Percentiles rank a stretch among this genome's conserved stretches.
Evolutionary conservation across 2,329 filamentous ascomycete genomes (phyloP).

Genomic region (Microascus cirrosus): DNA sequence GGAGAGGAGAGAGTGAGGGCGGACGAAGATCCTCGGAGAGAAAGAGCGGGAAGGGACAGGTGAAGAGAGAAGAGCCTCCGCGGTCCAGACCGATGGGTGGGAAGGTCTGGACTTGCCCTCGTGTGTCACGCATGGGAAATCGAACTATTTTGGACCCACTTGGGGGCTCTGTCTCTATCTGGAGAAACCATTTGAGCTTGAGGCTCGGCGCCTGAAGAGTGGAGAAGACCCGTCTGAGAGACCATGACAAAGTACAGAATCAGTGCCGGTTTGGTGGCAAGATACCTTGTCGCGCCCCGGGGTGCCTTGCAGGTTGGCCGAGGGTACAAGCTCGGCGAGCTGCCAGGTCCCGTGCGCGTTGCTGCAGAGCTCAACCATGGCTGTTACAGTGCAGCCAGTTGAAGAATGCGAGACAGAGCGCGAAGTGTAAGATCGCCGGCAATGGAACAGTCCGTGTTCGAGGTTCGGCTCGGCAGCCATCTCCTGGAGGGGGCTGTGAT

Average conservation of each 20-base stretch:
- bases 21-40: no score
- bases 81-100: background rate
- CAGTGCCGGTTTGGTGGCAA: background rate
- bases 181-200: background rate
- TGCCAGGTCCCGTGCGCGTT: background rate
- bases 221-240: background rate
- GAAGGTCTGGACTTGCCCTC: background rate
- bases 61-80: background rate
- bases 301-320: background rate
- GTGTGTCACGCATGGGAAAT: slow-evolving; percentile 4
- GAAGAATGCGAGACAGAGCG: background rate
- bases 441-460: slow-evolving; percentile 4
- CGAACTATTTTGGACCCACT: slow-evolving; percentile 3
- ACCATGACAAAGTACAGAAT: background rate
- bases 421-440: slow-evolving; percentile 3
- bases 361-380: background rate
- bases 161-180: background rate
- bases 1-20: background rate
- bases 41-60: background rate
- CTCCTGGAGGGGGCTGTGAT: background rate
- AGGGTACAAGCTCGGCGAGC: background rate
- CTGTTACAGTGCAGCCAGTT: background rate
- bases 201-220: background rate
- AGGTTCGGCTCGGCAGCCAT: background rate
- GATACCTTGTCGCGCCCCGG: background rate